Percentiles rank a stretch among this genome's conserved stretches.
These are phyloP conservation scores for Luffa aegyptiaca DNA, from an alignment of 306 rosid species.

Conservation along the genomic window DNA sequence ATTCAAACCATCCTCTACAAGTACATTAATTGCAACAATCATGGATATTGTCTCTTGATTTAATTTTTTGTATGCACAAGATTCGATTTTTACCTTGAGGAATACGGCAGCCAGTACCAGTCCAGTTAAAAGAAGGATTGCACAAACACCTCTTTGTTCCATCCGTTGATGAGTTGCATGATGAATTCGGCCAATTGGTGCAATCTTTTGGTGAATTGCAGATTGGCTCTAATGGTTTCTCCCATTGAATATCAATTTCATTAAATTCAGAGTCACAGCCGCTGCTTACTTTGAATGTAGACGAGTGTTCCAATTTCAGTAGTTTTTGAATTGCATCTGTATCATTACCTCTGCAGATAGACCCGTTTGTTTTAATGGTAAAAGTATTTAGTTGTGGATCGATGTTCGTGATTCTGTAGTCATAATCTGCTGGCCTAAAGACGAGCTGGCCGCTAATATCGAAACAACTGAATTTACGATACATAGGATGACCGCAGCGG, in stretches of 20 bases:
- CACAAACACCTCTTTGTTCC: slow-evolving; percentile 27
- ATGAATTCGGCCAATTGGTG: slow-evolving; percentile 26
- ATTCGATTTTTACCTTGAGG: background rate
- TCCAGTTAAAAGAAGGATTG: slow-evolving; percentile 15
- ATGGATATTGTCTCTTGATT: background rate
- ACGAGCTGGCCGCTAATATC: background rate
- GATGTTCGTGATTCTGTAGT: slow-evolving; percentile 2
- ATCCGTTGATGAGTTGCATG: slow-evolving; percentile 11
- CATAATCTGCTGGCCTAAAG: background rate
- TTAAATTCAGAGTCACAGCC: background rate
- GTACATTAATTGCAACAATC: background rate
- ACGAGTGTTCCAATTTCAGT: background rate
- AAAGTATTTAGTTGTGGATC: background rate
- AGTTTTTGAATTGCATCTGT: background rate
- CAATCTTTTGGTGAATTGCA: slow-evolving; percentile 17
- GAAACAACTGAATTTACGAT: background rate
- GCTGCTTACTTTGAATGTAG: background rate
- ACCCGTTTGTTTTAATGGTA: background rate
- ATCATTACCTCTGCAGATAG: background rate
- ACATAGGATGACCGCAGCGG: slow-evolving; percentile 15
- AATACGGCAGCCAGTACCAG: slow-evolving; percentile 15
- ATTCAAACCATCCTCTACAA: background rate
- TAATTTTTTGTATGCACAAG: background rate
- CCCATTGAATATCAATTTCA: slow-evolving; percentile 20
- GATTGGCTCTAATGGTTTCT: slow-evolving; percentile 10